Base-by-base conservation (phyloP, 2,329 filamentous ascomycete species). In the Emergomyces africanus region DNA sequence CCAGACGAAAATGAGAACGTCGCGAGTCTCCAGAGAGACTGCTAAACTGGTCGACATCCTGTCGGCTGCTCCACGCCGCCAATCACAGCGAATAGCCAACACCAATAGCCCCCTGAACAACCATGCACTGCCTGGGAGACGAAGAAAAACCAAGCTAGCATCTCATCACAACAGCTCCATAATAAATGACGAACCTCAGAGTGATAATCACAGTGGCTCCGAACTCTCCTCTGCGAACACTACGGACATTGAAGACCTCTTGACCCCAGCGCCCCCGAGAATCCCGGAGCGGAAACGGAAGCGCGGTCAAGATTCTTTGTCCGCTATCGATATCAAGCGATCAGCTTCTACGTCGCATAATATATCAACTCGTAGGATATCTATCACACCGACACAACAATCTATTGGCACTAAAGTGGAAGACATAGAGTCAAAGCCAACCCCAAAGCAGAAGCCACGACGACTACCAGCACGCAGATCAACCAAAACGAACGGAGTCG, bases 191-290 rank as follows among this genome's bases (percentile, higher is more conserved):
- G 61, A 71, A 65, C 64, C 68, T 61, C 58, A 64, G 60, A 58
- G 62, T 62, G 62, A 74, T 59, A 63, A 71, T 61, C 64, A 63
- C 39, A 57, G 62, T 8, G 61, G 65, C 18, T 72, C 71, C 0
- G 70, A 71, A 12, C 66, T 73, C 33, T 71, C 70, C 3, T 72
- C 71, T 50, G 66, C 69, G 9, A 61, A 70, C 61, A 72, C 72
- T 25, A 65, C 72, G 53, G 82, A 85, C 64, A 84, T 86, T 60
- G 83, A 86, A 72, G 83, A 86, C 64, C 64, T 77, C 64, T 65
- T 67, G 59, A 78, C 66, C 59, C 71, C 66, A 9, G 37, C 63
- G 5, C 60, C 66, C 1, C 68, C 59, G 15, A 58, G 70, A 15
- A 58, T 66, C 18, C 74, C 73, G 63, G 83, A 82, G 66, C 77